Base-by-base conservation (phyloP, 2,329 filamentous ascomycete species). In the Fusarium hostae region DNA sequence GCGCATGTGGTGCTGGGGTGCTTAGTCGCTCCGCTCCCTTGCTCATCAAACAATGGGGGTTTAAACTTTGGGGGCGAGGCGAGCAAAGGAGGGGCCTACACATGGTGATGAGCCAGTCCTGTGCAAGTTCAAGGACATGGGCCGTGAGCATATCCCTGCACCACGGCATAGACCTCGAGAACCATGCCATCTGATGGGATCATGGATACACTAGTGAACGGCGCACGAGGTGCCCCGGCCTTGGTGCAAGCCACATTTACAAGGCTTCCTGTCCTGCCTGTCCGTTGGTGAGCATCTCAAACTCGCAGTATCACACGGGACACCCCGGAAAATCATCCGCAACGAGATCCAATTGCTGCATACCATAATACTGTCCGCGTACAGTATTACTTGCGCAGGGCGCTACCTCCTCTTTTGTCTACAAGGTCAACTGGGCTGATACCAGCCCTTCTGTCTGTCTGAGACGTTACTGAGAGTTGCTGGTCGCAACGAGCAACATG, bases 181-280 rank as follows among this genome's bases (percentile, higher is more conserved):
- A 60, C 74, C 71, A 72, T 68, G 63, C 52, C 51, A 34, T 71
- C 51, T 51, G 56, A 73, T 67, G 63, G 73, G 58, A 54, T 68
- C 30, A 68, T 70, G 59, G 57, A 66, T 43, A 54, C 73, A 59
- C 74, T 76, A 76, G 73, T 74, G 44, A 54, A 68, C 67, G 67
- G 66, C 66, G 77, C 77, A 79, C 77, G 77, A 79, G 77, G 77
- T 72, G 68, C 75, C 77, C 77, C 72, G 75, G 77, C 71, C 32
- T 72, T 65, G 56, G 68, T 70, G 52, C 63, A 75, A 72, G 71
- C 76, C 69, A 72, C 75, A 66, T 63, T 70, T 66, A 71, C 67
- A 66, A 47, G 40, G 66, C 64, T 64, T 57, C 30, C 63, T 67
- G 68, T 72, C 65, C 63, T 65, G 63, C 64, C 54, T 63, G 52